Evolutionary conservation across 306 rosid species (phyloP).

Genomic region (Herpetospermum pedunculosum): DNA sequence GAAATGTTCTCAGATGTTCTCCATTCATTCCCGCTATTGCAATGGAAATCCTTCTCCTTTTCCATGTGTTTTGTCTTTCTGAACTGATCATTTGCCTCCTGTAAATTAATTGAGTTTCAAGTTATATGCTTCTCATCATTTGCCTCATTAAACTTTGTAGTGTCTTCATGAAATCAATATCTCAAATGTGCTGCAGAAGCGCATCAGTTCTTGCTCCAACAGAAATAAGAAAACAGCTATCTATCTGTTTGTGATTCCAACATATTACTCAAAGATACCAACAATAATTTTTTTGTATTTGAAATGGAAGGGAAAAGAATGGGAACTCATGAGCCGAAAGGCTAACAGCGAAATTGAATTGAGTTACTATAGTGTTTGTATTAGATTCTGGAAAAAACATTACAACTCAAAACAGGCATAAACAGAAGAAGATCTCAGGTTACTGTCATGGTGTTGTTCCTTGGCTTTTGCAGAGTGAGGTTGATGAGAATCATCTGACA

Average conservation of each 20-base stretch:
- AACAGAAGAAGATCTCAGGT: not conserved
- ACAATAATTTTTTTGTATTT: not conserved
- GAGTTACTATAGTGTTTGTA: not conserved
- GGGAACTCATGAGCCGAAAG: not conserved
- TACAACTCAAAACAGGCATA: not conserved
- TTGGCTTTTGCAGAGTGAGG: conserved; percentile 1
- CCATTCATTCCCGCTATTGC: not conserved
- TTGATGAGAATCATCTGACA: conserved; percentile 34
- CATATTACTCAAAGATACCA: not conserved
- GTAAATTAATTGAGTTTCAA: not conserved
- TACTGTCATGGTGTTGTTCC: conserved; percentile 12
- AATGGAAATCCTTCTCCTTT: not conserved
- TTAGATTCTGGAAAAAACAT: not conserved
- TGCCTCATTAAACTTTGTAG: not conserved
- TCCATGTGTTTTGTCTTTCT: not conserved
- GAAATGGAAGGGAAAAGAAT: not conserved
- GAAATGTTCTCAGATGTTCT: not conserved
- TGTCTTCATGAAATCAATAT: conserved; percentile 1
- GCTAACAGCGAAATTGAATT: not conserved
- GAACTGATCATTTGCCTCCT: not conserved
- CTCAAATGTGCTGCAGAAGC: not conserved
- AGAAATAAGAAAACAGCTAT: not conserved
- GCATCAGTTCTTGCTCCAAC: not conserved
- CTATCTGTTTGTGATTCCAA: not conserved
- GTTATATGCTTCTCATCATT: not conserved